Conservation (phyloP, 1,139 yeast species). For the Diutina siamensis region DNA sequence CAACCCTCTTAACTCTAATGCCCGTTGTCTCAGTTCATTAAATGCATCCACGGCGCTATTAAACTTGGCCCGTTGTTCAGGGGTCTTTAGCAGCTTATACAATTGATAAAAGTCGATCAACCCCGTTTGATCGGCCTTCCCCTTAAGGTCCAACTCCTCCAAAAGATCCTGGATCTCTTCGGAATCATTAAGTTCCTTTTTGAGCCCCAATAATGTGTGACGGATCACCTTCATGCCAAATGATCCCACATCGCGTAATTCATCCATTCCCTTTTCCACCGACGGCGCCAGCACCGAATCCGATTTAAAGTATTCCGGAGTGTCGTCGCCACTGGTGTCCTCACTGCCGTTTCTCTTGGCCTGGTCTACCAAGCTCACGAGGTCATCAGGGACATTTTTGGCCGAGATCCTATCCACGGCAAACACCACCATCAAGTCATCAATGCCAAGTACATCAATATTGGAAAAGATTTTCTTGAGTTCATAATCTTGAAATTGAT, state of each 20-base stretch:
- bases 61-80: slow-evolving; percentile 44
- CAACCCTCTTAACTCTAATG: slow-evolving; percentile 65
- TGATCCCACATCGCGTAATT: slow-evolving; percentile 60
- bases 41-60: slow-evolving; percentile 55
- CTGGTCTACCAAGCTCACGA: slow-evolving; percentile 20
- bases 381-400: slow-evolving; percentile 25
- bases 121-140: slow-evolving; percentile 6
- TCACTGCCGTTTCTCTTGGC: slow-evolving; percentile 11
- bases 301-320: slow-evolving; percentile 20
- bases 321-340: slow-evolving; percentile 1
- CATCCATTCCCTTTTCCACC: slow-evolving; percentile 42
- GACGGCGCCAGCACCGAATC: slow-evolving; percentile 18
- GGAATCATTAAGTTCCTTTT: slow-evolving; percentile 14
- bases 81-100: slow-evolving; percentile 37
- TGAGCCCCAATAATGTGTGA: slow-evolving; percentile 63
- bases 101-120: slow-evolving; percentile 56
- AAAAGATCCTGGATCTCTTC: slow-evolving; percentile 24
- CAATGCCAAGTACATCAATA: slow-evolving; percentile 59
- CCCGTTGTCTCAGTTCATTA: slow-evolving; percentile 65
- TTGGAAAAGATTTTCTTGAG: slow-evolving; percentile 38
- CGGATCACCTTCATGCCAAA: slow-evolving; percentile 74
- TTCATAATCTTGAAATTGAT: background rate
- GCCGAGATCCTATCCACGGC: slow-evolving; percentile 16
- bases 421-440: slow-evolving; percentile 38
- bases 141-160: slow-evolving; percentile 14